Percentiles rank a stretch among this genome's conserved stretches.
Conservation (phyloP, 1,139 yeast genomes). For the Yamadazyma atlantica region DNA sequence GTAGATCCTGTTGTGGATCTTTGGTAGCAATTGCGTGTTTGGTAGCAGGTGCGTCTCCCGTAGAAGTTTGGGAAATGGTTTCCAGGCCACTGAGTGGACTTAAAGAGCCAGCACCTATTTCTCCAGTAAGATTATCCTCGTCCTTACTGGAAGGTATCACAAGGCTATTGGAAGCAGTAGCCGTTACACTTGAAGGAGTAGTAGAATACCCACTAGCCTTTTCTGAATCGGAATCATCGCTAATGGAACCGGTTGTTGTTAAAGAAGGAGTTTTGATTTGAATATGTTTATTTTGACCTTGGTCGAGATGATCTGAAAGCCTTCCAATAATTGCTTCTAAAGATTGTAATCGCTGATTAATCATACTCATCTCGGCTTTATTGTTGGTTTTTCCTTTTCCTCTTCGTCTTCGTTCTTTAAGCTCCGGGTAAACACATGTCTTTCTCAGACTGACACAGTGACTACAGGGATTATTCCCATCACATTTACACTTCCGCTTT, state of each 20-base stretch:
- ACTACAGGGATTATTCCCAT: conserved; percentile 44
- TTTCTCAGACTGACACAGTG: conserved; percentile 31
- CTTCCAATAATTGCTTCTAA: conserved; percentile 23
- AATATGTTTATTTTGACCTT: not conserved
- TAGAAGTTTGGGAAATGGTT: too few species aligned
- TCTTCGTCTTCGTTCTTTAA: conserved; percentile 17
- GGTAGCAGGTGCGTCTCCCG: too few species aligned
- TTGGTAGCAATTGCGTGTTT: too few species aligned
- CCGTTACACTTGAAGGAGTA: too few species aligned
- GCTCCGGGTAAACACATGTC: conserved; percentile 23
- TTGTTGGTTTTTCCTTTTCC: conserved; percentile 17
- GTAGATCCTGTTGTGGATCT: too few species aligned
- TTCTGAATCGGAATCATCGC: not conserved
- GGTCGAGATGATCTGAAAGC: conserved; percentile 11
- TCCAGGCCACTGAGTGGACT: too few species aligned
- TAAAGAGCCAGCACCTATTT: too few species aligned
- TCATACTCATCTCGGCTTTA: conserved; percentile 14
- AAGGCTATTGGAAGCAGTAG: too few species aligned
- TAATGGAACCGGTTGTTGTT: not conserved
- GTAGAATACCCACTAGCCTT: not conserved
- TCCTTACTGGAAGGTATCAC: too few species aligned
- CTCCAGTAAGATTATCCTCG: too few species aligned
- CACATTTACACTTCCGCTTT: conserved; percentile 48
- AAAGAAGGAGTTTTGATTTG: too few species aligned
- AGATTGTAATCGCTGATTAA: conserved; percentile 19